Evolutionary conservation across 352 stramenopile species (phyloP), one percentile per base, ranked within the genome.

Genomic region (Globisporangium barbulae): DNA sequence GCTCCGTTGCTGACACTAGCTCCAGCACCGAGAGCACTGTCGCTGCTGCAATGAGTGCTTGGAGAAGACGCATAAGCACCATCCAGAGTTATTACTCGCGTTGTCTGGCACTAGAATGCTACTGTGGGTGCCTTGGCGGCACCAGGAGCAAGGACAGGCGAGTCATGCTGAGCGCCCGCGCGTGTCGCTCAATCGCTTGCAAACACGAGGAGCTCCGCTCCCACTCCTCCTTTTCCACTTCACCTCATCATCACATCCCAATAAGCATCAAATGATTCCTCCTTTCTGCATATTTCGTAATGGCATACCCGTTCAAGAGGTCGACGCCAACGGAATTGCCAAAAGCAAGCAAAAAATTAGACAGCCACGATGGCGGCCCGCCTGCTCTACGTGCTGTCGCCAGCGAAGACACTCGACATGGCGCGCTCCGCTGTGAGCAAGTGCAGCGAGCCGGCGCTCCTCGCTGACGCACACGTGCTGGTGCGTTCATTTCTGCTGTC

Each of bases 371-470:
- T 58, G 55, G 58, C 49, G 17, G 68, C 71, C 21, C 76, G 78
- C 6, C 62, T 97, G 17, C 61, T 94, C 42, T 91, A 88, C 31
- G 69, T 97, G 68, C 75, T 97, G 47, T 97, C 90, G 35, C 90
- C 90, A 17, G 89, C 90, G 33, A 97, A 97, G 81, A 97, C 88
- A 33, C 71, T 97, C 52, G 84, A 94, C 61, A 77, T 93, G 73
- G 70, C 81, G 21, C 42, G 55, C 39, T 48, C 75, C 1, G 61
- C 53, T 22, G 54, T 83, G 31, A 53, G 54, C 4, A 39, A 65
- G 47, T 79, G 75, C 56, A 83, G 73, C 0, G 67, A 85, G 22
- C 81, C 84, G 17, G 45, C 65, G n/a, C 73, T 93, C 8, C 70
- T 96, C n/a, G 59, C 59, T 0, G 77, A 91, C 10, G 75, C 84